phyloP scores from a whole-genome alignment of 345 rosid genomes.

The Geranium brycei region DNA sequence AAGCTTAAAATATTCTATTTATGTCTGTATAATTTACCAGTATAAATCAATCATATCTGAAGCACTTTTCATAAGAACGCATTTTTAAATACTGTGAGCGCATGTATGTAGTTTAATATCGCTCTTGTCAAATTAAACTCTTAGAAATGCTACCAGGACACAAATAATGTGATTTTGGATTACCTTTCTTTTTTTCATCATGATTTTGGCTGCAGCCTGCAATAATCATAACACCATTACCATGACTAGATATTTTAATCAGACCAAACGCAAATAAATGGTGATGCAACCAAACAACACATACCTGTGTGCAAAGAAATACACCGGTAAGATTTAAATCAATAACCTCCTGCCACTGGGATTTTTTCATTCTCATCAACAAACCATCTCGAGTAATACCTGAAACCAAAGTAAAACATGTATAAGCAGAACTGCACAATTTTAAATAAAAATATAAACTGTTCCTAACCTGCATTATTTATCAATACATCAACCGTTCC shows the following conservation, averaged over 20 bases:
- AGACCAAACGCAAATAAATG: slow-evolving; percentile 7
- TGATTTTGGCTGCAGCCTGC: slow-evolving; percentile 92
- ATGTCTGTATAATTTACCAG: not conserved
- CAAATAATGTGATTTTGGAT: not conserved
- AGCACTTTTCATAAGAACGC: no score
- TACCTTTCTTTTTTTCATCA: slow-evolving; percentile 92
- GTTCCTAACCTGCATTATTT: slow-evolving; percentile 77
- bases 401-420: slow-evolving; percentile 25
- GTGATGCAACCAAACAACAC: slow-evolving; percentile 7
- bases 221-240: slow-evolving; percentile 20
- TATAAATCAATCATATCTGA: not conserved
- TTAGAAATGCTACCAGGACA: not conserved
- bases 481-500: slow-evolving; percentile 88
- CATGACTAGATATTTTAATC: slow-evolving; percentile 5
- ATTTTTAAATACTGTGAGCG: no score
- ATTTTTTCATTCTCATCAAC: slow-evolving; percentile 83
- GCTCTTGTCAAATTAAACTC: not conserved
- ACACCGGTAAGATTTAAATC: slow-evolving; percentile 91
- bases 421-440: slow-evolving; percentile 7
- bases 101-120: not conserved
- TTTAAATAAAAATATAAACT: slow-evolving; percentile 1
- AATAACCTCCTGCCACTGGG: slow-evolving; percentile 94
- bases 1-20: no score
- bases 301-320: slow-evolving; percentile 90
- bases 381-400: slow-evolving; percentile 83